These are phyloP conservation scores for Podaxis carcinomalis DNA, from an alignment of 768 basidiomycete species.

Conservation along the genomic window DNA sequence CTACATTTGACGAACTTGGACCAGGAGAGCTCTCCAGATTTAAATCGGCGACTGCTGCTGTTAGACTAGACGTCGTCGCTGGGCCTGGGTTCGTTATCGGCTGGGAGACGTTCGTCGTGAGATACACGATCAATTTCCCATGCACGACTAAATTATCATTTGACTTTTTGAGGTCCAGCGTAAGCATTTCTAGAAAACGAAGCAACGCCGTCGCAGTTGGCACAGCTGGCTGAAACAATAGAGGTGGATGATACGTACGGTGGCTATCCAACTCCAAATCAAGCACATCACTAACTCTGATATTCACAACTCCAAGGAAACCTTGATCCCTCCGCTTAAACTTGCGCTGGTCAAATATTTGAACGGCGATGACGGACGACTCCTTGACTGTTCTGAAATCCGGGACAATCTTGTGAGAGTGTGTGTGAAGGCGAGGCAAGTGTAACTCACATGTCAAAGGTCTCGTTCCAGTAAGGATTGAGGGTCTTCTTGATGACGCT, in stretches of 20 bases:
- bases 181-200: conserved; percentile 78
- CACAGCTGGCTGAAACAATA: background rate
- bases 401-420: conserved; percentile 6
- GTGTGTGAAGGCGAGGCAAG: conserved; percentile 1
- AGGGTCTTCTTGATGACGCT: conserved; percentile 95
- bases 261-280: conserved; percentile 92
- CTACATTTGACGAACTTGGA: conserved; percentile 53
- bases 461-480: conserved; percentile 97
- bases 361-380: conserved; percentile 95
- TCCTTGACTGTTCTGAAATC: conserved; percentile 83
- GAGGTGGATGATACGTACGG: conserved; percentile 49
- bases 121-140: conserved; percentile 94
- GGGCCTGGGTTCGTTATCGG: conserved; percentile 85
- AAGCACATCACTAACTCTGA: conserved; percentile 84
- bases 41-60: conserved; percentile 57
- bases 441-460: conserved; percentile 85
- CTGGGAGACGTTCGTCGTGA: conserved; percentile 85
- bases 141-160: conserved; percentile 98
- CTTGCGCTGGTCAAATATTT: conserved; percentile 99
- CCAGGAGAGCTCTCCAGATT: conserved; percentile 55
- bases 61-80: conserved; percentile 59
- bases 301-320: conserved; percentile 96
- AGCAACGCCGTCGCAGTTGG: background rate
- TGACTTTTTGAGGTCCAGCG: conserved; percentile 96
- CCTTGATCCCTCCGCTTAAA: conserved; percentile 99